Percentiles rank a stretch among this genome's conserved stretches.
Evolutionary conservation across 768 basidiomycete genomes (phyloP).

Genomic region (Albatrellus ellisii): DNA sequence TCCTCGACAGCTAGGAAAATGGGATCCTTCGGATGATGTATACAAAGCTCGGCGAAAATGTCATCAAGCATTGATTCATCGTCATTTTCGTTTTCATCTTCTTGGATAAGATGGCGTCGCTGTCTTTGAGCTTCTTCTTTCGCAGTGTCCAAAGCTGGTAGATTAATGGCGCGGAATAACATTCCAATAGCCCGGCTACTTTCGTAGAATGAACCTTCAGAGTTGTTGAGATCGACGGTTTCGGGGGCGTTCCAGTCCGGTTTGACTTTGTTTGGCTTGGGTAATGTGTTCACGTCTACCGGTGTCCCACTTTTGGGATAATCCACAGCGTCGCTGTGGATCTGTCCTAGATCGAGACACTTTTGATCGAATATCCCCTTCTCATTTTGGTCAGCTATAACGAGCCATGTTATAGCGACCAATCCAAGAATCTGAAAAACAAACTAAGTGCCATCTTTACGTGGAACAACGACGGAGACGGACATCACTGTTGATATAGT

Average conservation of each 20-base stretch:
- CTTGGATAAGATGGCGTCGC: slow-evolving; percentile 16
- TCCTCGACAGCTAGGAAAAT: slow-evolving; percentile 11
- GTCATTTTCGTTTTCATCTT: slow-evolving; percentile 14
- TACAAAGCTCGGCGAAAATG: slow-evolving; percentile 7
- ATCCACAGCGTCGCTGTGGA: slow-evolving; percentile 57
- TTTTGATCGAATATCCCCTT: slow-evolving; percentile 34
- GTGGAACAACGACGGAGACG: slow-evolving; percentile 12
- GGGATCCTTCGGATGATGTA: not conserved
- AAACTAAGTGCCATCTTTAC: not conserved
- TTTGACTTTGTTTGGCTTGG: slow-evolving; percentile 26
- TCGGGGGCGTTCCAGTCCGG: slow-evolving; percentile 65
- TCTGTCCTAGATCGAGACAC: slow-evolving; percentile 37
- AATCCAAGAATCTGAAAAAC: slow-evolving; percentile 38
- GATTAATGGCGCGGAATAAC: slow-evolving; percentile 47
- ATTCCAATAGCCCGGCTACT: slow-evolving; percentile 45
- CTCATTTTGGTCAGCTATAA: slow-evolving; percentile 44
- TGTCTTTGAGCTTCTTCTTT: slow-evolving; percentile 30
- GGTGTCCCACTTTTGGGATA: slow-evolving; percentile 39
- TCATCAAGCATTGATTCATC: slow-evolving; percentile 19
- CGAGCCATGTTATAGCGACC: slow-evolving; percentile 48
- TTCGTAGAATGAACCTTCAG: slow-evolving; percentile 34
- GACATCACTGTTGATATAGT: slow-evolving; percentile 50
- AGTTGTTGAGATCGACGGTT: slow-evolving; percentile 22
- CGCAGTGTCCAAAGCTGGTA: slow-evolving; percentile 26
- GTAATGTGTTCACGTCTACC: slow-evolving; percentile 23